These are phyloP conservation scores for Phytophthora rubi DNA, from an alignment of 352 stramenopile species.

Conservation along the genomic window DNA sequence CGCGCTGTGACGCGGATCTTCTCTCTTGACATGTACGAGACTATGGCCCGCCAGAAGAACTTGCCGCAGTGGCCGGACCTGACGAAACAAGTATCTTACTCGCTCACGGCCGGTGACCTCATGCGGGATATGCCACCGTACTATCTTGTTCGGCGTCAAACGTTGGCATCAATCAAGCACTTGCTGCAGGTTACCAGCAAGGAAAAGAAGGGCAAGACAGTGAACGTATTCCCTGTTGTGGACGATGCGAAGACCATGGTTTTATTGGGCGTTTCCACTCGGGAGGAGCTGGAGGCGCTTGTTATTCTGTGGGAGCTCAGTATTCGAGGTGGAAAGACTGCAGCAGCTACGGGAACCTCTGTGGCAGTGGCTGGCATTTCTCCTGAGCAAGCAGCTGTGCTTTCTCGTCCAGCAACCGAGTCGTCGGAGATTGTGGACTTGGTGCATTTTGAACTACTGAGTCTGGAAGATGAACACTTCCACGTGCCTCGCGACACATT, in stretches of 20 bases:
- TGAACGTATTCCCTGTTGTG: slow-evolving; percentile 71
- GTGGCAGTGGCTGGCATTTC: slow-evolving; percentile 37
- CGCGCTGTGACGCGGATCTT: slow-evolving; percentile 72
- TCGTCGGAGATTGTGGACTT: slow-evolving; percentile 52
- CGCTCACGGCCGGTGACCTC: slow-evolving; percentile 69
- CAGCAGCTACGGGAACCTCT: neutral
- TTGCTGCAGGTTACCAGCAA: slow-evolving; percentile 44
- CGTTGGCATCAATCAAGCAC: slow-evolving; percentile 52
- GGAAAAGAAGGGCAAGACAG: slow-evolving; percentile 37
- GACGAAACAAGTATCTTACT: slow-evolving; percentile 80
- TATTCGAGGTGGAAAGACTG: slow-evolving; percentile 28
- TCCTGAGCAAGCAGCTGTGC: slow-evolving; percentile 32
- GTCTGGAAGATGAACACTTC: slow-evolving; percentile 69
- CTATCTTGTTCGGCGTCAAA: slow-evolving; percentile 59
- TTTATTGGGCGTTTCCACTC: slow-evolving; percentile 64
- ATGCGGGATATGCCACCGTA: slow-evolving; percentile 63
- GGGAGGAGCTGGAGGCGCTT: slow-evolving; percentile 69
- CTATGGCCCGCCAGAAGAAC: slow-evolving; percentile 79
- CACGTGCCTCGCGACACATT: slow-evolving; percentile 73
- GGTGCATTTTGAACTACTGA: slow-evolving; percentile 62
- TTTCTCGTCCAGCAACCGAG: slow-evolving; percentile 47
- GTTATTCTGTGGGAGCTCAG: slow-evolving; percentile 66
- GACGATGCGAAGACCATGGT: slow-evolving; percentile 68
- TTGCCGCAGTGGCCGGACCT: slow-evolving; percentile 84
- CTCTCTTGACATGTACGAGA: slow-evolving; percentile 87